These are phyloP conservation scores for Aspergillus carbonarius DNA, from an alignment of 2,329 filamentous ascomycete genomes.

Conservation along the genomic window DNA sequence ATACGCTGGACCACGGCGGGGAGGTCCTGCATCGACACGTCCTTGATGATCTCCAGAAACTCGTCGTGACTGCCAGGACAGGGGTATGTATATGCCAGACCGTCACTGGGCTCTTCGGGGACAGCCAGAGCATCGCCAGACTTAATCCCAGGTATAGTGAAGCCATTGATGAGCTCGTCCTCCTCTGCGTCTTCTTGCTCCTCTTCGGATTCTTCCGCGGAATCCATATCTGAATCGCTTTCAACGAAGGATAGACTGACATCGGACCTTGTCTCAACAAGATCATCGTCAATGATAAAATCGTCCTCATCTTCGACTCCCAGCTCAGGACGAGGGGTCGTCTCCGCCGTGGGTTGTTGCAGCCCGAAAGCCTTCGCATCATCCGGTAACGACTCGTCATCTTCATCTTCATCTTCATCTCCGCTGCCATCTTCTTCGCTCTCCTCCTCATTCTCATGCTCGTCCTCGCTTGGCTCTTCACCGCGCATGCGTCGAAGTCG, in stretches of 20 bases:
- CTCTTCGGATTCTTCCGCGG: conserved; percentile 56
- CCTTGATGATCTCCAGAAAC: conserved; percentile 64
- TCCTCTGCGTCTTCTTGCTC: conserved; percentile 56
- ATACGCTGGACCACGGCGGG: conserved; percentile 85
- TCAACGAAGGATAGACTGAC: conserved; percentile 43
- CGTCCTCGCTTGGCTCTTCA: conserved; percentile 67
- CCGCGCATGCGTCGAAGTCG: conserved; percentile 84
- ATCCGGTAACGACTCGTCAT: conserved; percentile 51
- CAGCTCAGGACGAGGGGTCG: conserved; percentile 46
- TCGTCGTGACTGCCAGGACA: conserved; percentile 79
- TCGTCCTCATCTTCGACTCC: conserved; percentile 93
- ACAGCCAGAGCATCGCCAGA: conserved; percentile 25
- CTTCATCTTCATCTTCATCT: conserved; percentile 47
- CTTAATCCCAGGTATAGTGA: conserved; percentile 48
- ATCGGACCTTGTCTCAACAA: conserved; percentile 77
- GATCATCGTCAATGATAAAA: conserved; percentile 84
- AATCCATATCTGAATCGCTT: conserved; percentile 57
- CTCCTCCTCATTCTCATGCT: conserved; percentile 53
- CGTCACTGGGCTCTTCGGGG: conserved; percentile 43
- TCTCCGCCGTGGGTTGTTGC: conserved; percentile 49
- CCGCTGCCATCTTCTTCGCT: conserved; percentile 37
- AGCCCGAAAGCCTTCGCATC: conserved; percentile 64
- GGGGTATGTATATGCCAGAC: conserved; percentile 77
- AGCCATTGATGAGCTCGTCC: conserved; percentile 70
- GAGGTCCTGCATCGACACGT: conserved; percentile 63